Conservation (phyloP, 1,284 basidiomycete species). For the Serendipita sp. region DNA sequence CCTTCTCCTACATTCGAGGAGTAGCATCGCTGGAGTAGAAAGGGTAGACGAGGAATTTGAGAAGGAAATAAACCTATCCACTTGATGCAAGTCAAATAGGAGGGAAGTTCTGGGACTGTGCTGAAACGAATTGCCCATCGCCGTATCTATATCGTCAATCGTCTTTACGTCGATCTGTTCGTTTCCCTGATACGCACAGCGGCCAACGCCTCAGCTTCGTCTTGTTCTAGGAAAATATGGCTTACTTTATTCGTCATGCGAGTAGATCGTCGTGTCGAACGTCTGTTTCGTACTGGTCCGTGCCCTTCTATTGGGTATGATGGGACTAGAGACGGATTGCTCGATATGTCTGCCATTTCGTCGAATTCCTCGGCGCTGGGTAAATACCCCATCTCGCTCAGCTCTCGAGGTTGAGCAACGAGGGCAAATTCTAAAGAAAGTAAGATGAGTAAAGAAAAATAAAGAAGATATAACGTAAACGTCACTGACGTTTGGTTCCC, state of each 20-base stretch:
- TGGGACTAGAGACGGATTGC: background rate
- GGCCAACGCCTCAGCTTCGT: background rate
- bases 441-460: too few species aligned
- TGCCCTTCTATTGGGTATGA: background rate
- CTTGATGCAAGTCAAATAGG: too few species aligned
- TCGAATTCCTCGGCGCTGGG: background rate
- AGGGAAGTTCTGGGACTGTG: too few species aligned
- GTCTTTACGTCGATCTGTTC: background rate
- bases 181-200: background rate
- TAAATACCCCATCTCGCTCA: conserved; percentile 1
- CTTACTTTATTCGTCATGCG: background rate
- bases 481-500: background rate
- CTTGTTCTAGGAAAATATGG: background rate
- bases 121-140: background rate
- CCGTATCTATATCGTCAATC: background rate
- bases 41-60: too few species aligned
- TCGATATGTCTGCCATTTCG: background rate
- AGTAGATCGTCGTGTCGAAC: background rate
- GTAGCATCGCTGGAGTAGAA: too few species aligned
- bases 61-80: too few species aligned
- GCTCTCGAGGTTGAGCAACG: conserved; percentile 2
- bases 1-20: too few species aligned
- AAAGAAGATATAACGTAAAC: background rate
- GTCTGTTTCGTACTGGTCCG: background rate
- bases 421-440: background rate